These are phyloP conservation scores for Aspergillus nanangensis DNA, from an alignment of 495 filamentous ascomycete species.

Conservation along the genomic window DNA sequence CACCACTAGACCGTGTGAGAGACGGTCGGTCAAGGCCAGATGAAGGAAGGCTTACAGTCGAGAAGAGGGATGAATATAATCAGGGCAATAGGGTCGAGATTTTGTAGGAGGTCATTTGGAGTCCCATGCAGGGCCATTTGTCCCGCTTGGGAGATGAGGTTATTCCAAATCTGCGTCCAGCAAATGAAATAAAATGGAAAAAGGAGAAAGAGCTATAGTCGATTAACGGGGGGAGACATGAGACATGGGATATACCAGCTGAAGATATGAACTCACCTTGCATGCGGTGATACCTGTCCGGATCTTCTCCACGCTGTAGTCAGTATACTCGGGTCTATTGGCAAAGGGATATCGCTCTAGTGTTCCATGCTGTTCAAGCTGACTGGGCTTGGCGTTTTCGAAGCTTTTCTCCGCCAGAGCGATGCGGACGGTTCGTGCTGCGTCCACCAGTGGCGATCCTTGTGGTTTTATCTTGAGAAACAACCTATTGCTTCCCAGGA, in stretches of 20 bases:
- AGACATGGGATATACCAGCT: too few species aligned
- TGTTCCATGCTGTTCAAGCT: constrained; percentile 3
- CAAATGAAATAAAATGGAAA: constrained; percentile 21
- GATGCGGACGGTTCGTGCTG: constrained; percentile 26
- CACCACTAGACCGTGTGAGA: too few species aligned
- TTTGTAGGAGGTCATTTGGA: constrained; percentile 61
- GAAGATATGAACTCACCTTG: constrained; percentile 13
- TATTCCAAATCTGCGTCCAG: constrained; percentile 17
- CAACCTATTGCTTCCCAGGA: constrained; percentile 13
- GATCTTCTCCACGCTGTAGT: constrained; percentile 48
- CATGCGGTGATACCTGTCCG: constrained; percentile 43
- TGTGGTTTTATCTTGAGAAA: constrained; percentile 35
- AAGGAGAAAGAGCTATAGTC: constrained; percentile 44
- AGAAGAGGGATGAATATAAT: constrained; percentile 59
- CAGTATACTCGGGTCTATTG: constrained; percentile 13
- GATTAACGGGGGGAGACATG: too few species aligned
- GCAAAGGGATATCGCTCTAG: constrained; percentile 9
- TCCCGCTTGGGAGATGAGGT: constrained; percentile 37
- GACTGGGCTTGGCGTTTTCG: constrained; percentile 15
- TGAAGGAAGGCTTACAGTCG: constrained; percentile 36
- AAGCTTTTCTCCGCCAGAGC: constrained; percentile 18
- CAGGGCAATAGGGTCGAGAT: constrained; percentile 61
- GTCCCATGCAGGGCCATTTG: constrained; percentile 39
- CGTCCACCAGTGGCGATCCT: constrained; percentile 40
- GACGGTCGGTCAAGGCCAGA: too few species aligned